Percentiles rank a stretch among this genome's conserved stretches.
phyloP scores from a whole-genome alignment of 306 rosid genomes.

The Medicago lupulina region DNA sequence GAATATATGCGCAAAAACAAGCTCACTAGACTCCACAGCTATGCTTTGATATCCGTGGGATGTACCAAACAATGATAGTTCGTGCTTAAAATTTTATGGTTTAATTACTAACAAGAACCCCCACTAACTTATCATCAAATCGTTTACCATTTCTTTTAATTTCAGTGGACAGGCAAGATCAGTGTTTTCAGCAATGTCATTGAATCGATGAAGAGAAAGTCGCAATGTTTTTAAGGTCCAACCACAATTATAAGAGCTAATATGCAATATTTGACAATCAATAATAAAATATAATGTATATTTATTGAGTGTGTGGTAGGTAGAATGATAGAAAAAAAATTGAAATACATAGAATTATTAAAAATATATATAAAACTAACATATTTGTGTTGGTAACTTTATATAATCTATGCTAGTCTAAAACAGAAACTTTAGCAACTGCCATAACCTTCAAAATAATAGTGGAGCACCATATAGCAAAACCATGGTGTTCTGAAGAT shows the following conservation, averaged over 20 bases:
- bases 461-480: not conserved
- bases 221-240: not conserved
- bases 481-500: not conserved
- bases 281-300: not conserved
- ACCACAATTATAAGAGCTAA: not conserved
- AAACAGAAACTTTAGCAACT: slow-evolving; percentile 1
- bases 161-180: not conserved
- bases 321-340: not conserved
- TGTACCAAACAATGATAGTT: not conserved
- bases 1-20: not conserved
- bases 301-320: not conserved
- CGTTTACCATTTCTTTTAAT: slow-evolving; percentile 1
- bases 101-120: slow-evolving; percentile 14
- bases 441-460: not conserved
- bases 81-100: not conserved
- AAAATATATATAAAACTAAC: not conserved
- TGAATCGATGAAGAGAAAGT: not conserved
- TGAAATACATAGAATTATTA: not conserved
- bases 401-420: not conserved
- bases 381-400: not conserved
- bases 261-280: slow-evolving; percentile 4
- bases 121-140: not conserved
- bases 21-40: not conserved
- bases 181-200: not conserved
- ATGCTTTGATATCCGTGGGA: not conserved